These are phyloP conservation scores for Zasmidium cellare DNA, from an alignment of 2,329 filamentous ascomycete genomes.

Conservation along the genomic window DNA sequence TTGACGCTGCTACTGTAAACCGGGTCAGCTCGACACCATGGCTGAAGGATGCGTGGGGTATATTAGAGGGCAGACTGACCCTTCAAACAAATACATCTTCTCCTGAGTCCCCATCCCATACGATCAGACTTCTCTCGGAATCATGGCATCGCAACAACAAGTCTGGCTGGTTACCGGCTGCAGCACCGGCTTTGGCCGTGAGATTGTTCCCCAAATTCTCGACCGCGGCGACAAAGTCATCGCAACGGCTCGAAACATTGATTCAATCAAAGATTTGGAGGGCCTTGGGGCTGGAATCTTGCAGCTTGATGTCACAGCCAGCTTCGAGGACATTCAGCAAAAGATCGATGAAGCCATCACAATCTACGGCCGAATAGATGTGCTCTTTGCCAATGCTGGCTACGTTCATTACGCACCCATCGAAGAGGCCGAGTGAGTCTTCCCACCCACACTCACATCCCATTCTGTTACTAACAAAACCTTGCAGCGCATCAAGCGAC, in stretches of 20 bases:
- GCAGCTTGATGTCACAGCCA: conserved; percentile 41
- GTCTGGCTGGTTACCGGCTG: conserved; percentile 8
- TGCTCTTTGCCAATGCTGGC: conserved; percentile 42
- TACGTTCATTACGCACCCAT: conserved; percentile 24
- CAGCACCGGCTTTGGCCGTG: conserved; percentile 4
- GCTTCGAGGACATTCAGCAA: conserved; percentile 36
- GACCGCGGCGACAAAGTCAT: conserved; percentile 43
- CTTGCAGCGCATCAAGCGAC: background rate
- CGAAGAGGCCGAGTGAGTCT: conserved; percentile 5
- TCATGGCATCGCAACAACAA: too few species aligned
- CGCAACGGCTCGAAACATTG: conserved; percentile 44
- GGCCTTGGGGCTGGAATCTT: conserved; percentile 13
- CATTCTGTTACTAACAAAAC: too few species aligned
- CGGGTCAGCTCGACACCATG: too few species aligned
- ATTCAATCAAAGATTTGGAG: conserved; percentile 14
- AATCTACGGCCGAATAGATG: conserved; percentile 40
- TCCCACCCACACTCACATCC: too few species aligned
- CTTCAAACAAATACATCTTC: too few species aligned
- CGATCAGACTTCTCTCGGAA: too few species aligned
- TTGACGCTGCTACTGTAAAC: too few species aligned
- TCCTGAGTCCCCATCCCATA: too few species aligned
- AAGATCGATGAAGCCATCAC: conserved; percentile 34
- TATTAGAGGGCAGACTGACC: too few species aligned
- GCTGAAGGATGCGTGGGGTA: too few species aligned
- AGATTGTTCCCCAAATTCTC: background rate